Conservation (phyloP, 345 rosid genomes). For the Arabidopsis suecica region DNA sequence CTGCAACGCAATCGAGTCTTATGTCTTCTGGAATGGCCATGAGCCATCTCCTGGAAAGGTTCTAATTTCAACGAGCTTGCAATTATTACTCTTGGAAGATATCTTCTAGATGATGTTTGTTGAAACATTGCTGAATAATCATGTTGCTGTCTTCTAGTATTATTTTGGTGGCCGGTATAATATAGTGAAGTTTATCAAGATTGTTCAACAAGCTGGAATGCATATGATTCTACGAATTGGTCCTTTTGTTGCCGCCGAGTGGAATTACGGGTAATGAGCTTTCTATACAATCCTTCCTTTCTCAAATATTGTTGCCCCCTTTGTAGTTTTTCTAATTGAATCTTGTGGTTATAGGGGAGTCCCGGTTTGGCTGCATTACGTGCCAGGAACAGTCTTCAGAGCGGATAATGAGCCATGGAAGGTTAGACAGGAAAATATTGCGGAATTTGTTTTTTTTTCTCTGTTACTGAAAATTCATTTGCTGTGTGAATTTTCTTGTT, state of each 20-base stretch:
- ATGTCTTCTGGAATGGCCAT: slow-evolving; percentile 97
- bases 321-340: neutral
- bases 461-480: slow-evolving; percentile 23
- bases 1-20: slow-evolving; percentile 74
- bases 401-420: slow-evolving; percentile 81
- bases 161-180: slow-evolving; percentile 80
- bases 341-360: slow-evolving; percentile 62
- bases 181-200: slow-evolving; percentile 89
- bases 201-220: slow-evolving; percentile 86
- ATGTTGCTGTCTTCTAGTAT: slow-evolving; percentile 54
- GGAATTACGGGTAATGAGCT: slow-evolving; percentile 78
- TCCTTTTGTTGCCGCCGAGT: slow-evolving; percentile 93
- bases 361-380: slow-evolving; percentile 92
- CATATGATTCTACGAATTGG: slow-evolving; percentile 94
- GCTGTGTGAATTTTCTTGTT: slow-evolving; percentile 26
- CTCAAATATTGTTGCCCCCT: neutral
- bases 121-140: neutral
- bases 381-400: slow-evolving; percentile 87
- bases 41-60: slow-evolving; percentile 80
- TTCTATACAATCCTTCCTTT: neutral
- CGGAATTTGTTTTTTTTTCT: neutral
- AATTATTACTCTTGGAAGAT: neutral
- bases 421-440: slow-evolving; percentile 45
- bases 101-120: neutral
- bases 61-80: slow-evolving; percentile 27